Conservation (phyloP, 2,329 filamentous ascomycete species). For the Colletotrichum sojae region DNA sequence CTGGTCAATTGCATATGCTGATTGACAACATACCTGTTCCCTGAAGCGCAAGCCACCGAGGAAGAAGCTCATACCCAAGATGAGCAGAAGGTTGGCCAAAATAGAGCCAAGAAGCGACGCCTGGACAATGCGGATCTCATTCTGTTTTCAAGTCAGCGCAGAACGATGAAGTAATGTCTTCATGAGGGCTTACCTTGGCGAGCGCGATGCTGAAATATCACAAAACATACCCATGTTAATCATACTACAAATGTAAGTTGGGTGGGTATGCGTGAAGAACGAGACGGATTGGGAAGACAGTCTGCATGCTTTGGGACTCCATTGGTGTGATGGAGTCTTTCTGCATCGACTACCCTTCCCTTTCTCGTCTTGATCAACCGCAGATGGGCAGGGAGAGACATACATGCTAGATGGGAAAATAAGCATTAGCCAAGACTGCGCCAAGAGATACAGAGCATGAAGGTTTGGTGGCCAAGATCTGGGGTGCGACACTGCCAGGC, state of each 20-base stretch:
- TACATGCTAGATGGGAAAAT: constrained; percentile 62
- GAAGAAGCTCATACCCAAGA: constrained; percentile 92
- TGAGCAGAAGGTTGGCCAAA: constrained; percentile 87
- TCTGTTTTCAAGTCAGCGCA: constrained; percentile 52
- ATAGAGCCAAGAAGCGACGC: constrained; percentile 92
- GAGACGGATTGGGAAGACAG: constrained; percentile 7
- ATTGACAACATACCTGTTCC: constrained; percentile 75
- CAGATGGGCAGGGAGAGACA: constrained; percentile 54
- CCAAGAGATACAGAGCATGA: constrained; percentile 24
- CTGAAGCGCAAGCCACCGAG: constrained; percentile 87
- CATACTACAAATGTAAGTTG: constrained; percentile 9
- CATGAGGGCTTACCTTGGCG: constrained; percentile 67
- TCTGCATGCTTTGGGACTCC: constrained; percentile 56
- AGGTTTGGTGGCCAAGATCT: constrained; percentile 29
- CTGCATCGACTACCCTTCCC: constrained; percentile 45
- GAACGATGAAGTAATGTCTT: no score
- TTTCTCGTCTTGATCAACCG: constrained; percentile 48
- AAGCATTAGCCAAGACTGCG: constrained; percentile 36
- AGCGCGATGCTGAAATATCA: constrained; percentile 76
- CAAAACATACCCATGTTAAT: background rate
- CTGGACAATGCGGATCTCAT: constrained; percentile 92
- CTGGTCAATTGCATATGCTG: background rate
- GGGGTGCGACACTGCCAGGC: constrained; percentile 21
- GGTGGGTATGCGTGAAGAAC: constrained; percentile 41
- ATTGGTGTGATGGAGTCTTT: constrained; percentile 66